Conservation (phyloP, 768 basidiomycete genomes). For the Pleurotus pulmonarius region DNA sequence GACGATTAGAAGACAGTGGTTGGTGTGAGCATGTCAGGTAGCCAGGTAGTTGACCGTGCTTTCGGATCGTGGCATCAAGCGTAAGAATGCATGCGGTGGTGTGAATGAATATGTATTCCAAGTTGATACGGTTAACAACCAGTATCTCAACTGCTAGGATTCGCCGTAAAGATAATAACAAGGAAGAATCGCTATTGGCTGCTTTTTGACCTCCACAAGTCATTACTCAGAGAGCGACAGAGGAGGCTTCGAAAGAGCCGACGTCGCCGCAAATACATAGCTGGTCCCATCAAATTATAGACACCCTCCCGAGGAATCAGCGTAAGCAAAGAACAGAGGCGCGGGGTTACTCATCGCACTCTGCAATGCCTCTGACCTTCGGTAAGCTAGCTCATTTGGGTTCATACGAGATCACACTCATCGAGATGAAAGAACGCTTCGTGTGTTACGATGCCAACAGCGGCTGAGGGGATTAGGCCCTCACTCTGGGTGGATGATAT, state of each 20-base stretch:
- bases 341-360: too few species aligned
- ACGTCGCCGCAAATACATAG: not conserved
- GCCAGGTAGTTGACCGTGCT: too few species aligned
- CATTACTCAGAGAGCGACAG: slow-evolving; percentile 35
- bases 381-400: too few species aligned
- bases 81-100: too few species aligned
- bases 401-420: too few species aligned
- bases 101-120: too few species aligned
- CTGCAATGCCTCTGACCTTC: too few species aligned
- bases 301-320: not conserved
- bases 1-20: slow-evolving; percentile 25
- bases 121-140: not conserved
- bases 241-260: slow-evolving; percentile 61
- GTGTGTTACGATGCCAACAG: too few species aligned
- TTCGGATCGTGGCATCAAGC: too few species aligned
- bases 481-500: too few species aligned
- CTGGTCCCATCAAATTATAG: not conserved
- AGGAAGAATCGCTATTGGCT: slow-evolving; percentile 43
- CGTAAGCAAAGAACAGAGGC: not conserved
- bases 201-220: slow-evolving; percentile 56
- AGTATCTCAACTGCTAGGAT: slow-evolving; percentile 15
- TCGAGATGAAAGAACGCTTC: too few species aligned
- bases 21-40: not conserved
- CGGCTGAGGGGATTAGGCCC: too few species aligned
- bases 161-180: slow-evolving; percentile 11